Conservation (phyloP, 1,139 yeast genomes). For the Debaryomyces subglobosus region DNA sequence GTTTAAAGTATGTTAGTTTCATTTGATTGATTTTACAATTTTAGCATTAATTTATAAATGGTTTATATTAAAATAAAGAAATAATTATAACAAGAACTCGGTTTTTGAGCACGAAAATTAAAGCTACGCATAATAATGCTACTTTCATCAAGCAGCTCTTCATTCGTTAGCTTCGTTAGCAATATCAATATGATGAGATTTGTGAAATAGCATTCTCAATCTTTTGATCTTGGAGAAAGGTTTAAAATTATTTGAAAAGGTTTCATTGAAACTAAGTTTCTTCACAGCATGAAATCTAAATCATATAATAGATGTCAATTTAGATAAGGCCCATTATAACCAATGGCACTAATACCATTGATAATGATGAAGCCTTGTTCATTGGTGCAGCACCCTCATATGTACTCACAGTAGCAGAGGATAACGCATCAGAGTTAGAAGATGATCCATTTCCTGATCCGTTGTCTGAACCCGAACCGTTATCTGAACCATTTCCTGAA, state of each 20-base stretch:
- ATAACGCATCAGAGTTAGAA: constrained; percentile 12
- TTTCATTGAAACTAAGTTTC: background rate
- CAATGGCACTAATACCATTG: constrained; percentile 31
- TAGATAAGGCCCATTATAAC: constrained; percentile 14
- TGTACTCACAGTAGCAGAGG: constrained; percentile 14
- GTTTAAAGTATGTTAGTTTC: background rate
- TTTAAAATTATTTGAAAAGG: background rate
- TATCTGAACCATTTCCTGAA: background rate
- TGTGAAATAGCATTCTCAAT: background rate
- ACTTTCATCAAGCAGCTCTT: background rate
- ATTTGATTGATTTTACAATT: background rate
- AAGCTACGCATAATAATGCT: background rate
- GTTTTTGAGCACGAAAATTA: background rate
- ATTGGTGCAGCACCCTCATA: constrained; percentile 29
- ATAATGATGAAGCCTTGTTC: constrained; percentile 28
- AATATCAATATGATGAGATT: too few species aligned
- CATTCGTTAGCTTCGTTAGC: background rate
- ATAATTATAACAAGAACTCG: background rate
- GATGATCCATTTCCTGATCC: constrained; percentile 8
- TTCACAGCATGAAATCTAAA: background rate
- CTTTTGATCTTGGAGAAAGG: background rate
- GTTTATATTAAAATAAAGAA: background rate
- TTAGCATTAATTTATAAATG: background rate
- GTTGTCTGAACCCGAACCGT: constrained; percentile 12
- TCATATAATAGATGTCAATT: background rate